Conservation (phyloP, 106 monocot species). For the Allium sativum region DNA sequence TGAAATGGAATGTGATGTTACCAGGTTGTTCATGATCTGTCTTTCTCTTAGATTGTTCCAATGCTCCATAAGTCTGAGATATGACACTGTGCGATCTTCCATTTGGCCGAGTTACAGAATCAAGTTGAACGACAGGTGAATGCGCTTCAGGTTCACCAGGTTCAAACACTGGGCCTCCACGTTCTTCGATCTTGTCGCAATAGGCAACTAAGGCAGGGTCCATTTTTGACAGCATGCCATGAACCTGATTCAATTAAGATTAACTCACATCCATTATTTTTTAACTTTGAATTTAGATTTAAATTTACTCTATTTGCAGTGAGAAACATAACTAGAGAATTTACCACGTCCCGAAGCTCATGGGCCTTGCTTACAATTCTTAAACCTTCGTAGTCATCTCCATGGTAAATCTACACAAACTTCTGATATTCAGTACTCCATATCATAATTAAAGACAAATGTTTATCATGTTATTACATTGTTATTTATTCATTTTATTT, state of each 20-base stretch:
- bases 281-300: background rate
- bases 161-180: conserved; percentile 61
- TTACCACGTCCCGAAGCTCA: conserved; percentile 95
- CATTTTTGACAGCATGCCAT: conserved; percentile 97
- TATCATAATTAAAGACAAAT: no score
- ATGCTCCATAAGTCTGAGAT: conserved; percentile 72
- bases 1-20: conserved; percentile 1
- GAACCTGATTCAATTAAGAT: conserved; percentile 41
- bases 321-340: conserved; percentile 3
- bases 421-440: no score
- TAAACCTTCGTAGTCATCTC: conserved; percentile 82
- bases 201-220: conserved; percentile 78
- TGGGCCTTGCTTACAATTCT: conserved; percentile 94
- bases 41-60: conserved; percentile 66
- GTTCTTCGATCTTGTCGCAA: conserved; percentile 86
- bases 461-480: no score
- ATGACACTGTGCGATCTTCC: conserved; percentile 75
- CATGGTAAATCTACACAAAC: conserved; percentile 65
- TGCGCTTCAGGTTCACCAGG: conserved; percentile 26
- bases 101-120: conserved; percentile 66
- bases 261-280: background rate
- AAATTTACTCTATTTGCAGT: background rate
- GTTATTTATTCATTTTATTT: no score
- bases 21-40: conserved; percentile 70
- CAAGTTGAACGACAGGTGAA: conserved; percentile 68